These are phyloP conservation scores for Monocercomonoides exilis DNA, from an alignment of 78 protist species.

Conservation along the genomic window DNA sequence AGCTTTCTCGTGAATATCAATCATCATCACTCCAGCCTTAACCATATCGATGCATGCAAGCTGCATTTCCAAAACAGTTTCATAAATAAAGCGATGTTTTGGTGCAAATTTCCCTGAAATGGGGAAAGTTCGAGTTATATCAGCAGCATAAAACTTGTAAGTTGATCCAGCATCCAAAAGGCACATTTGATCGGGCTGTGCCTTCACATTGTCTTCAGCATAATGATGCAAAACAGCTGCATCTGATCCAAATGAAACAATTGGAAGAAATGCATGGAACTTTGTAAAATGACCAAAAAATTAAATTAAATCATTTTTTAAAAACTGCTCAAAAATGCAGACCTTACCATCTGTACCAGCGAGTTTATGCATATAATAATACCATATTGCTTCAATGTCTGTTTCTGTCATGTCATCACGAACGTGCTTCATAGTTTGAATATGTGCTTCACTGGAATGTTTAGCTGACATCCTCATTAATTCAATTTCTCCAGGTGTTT, in stretches of 20 bases:
- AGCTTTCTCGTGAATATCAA: background rate
- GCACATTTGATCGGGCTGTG: background rate
- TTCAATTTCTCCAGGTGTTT: background rate
- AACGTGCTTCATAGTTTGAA: background rate
- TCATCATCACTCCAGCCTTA: background rate
- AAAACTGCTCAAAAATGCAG: background rate
- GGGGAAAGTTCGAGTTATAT: slow-evolving; percentile 3
- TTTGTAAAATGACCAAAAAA: background rate
- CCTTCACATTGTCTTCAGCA: background rate
- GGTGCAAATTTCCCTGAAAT: background rate
- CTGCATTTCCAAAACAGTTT: background rate
- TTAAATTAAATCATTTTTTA: background rate
- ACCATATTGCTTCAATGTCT: background rate
- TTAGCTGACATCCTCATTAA: background rate
- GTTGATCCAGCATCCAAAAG: background rate
- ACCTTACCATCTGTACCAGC: background rate
- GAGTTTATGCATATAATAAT: background rate
- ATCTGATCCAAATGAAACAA: background rate
- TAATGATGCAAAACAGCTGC: background rate
- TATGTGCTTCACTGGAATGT: background rate
- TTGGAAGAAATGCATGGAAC: background rate
- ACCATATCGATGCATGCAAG: background rate
- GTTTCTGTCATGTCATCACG: background rate
- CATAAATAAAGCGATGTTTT: background rate
- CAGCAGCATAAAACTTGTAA: background rate